These are phyloP conservation scores for Rubia occidens DNA, from an alignment of 305 asterid genomes.

Conservation along the genomic window DNA sequence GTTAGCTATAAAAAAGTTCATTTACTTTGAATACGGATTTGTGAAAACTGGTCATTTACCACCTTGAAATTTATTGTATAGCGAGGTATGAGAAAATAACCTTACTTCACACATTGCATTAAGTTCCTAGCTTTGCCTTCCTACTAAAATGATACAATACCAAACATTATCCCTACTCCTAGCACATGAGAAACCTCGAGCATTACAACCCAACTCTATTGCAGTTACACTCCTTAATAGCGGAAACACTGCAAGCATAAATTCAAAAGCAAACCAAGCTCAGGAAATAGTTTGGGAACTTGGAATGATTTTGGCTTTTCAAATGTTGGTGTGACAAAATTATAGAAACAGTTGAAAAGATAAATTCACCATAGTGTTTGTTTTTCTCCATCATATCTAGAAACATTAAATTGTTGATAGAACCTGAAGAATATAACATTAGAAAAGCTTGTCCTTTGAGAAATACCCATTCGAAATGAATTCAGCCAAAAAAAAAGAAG, in stretches of 20 bases:
- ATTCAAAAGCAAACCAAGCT: neutral
- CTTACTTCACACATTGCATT: constrained; percentile 88
- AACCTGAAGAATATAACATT: constrained; percentile 46
- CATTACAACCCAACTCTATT: constrained; percentile 84
- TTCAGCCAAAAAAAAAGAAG: too few species aligned
- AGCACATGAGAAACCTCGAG: constrained; percentile 77
- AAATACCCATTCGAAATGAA: neutral
- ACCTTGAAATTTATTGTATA: constrained; percentile 3
- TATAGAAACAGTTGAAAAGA: constrained; percentile 7
- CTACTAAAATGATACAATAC: constrained; percentile 90
- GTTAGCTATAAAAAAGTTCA: neutral
- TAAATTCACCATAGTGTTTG: constrained; percentile 61
- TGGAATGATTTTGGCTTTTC: neutral
- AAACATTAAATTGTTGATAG: constrained; percentile 62
- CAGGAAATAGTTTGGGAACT: neutral
- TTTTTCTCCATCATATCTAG: constrained; percentile 75
- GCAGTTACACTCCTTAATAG: constrained; percentile 83
- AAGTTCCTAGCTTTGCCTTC: constrained; percentile 85
- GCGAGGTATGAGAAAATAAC: constrained; percentile 12
- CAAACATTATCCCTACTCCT: constrained; percentile 69
- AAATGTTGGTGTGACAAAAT: neutral
- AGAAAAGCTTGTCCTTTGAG: constrained; percentile 24
- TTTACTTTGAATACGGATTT: neutral
- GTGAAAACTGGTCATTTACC: neutral
- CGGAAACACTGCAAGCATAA: constrained; percentile 57